Base-by-base conservation (phyloP, 1,284 basidiomycete genomes). In the Coniophora puteana region DNA sequence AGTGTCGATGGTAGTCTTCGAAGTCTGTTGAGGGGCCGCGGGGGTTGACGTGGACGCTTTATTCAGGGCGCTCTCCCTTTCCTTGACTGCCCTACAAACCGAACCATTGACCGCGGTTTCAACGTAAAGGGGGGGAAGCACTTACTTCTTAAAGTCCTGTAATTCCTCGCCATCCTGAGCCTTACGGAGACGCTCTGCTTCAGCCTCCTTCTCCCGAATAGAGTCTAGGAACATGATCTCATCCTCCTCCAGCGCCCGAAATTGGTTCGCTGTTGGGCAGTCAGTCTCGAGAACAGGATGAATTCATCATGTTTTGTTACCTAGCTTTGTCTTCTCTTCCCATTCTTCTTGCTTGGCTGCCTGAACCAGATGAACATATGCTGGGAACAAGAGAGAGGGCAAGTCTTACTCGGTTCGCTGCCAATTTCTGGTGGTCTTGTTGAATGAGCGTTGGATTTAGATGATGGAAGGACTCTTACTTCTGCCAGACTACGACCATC, bases 271-370 rank as follows among this genome's bases (percentile, higher is more conserved):
- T 87, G 13, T 36, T 20, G 14, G 27, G 23, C 12, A 45, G 43
- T 43, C 40, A 33, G 45, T 34, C 30, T 44, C 27, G 38, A 41
- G 30, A 18, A 24, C 17, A 26, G 30, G 27, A 11, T 29, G 22
- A 39, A 23, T 27, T 23, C 13, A 23, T 29, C 34, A 43, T 25
- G 21, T 30, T 18, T 41, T 23, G 46, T 47, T 48, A 83, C 85
- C 85, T 65, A 95, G 75, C 62, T 93, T 93, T 58, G 86, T 90
- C 60, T 88, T 88, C 59, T 91, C 86, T 58, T 94, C 92, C 88
- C 90, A 94, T 78, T 93, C 88, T 64, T 93, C 90, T 65, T 92
- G 89, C 63, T 93, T 93, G 49, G 85, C 80, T 55, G 82, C 78
- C 88, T 90, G 51, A 48, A 50, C 14, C 46, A 53, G 51, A 48